Percentiles rank a stretch among this genome's conserved stretches.
Conservation (phyloP, 2,329 filamentous ascomycete genomes). For the Alternaria triticina region DNA sequence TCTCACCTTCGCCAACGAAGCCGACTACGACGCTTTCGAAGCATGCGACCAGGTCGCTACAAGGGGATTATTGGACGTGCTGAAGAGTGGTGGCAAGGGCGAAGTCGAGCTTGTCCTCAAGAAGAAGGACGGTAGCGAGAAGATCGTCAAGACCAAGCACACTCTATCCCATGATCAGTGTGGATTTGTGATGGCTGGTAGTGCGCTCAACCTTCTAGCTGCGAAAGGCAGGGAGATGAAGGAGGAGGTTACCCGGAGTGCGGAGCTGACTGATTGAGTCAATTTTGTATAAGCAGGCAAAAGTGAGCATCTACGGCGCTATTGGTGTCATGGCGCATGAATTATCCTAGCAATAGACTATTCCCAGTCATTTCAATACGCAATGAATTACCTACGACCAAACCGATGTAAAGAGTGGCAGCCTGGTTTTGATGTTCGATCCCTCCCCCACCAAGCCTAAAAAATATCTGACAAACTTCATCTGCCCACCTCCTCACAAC, state of each 20-base stretch:
- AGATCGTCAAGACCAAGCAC: conserved; percentile 80
- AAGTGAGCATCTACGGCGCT: not conserved
- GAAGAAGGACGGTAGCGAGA: conserved; percentile 65
- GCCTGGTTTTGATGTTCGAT: not conserved
- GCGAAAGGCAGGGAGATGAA: conserved; percentile 57
- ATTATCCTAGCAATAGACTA: not conserved
- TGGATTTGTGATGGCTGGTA: conserved; percentile 89
- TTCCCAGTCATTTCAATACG: not conserved
- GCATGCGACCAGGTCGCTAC: conserved; percentile 86
- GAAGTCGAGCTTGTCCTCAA: conserved; percentile 69
- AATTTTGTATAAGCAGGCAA: not conserved
- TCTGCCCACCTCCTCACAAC: not conserved
- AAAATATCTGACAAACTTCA: not conserved
- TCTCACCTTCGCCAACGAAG: conserved; percentile 85
- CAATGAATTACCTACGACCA: not conserved
- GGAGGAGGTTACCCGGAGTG: conserved; percentile 45
- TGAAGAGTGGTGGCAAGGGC: conserved; percentile 78
- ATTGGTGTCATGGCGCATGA: not conserved
- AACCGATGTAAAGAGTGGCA: not conserved
- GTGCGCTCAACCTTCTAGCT: conserved; percentile 88
- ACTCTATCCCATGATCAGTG: conserved; percentile 90
- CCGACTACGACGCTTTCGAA: conserved; percentile 82
- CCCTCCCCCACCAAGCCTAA: not conserved
- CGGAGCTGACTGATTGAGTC: conserved; percentile 47
- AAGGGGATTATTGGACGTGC: conserved; percentile 81